Evolutionary conservation across 2,329 filamentous ascomycete species (phyloP).

Genomic region (Tolypocladium tropicale): DNA sequence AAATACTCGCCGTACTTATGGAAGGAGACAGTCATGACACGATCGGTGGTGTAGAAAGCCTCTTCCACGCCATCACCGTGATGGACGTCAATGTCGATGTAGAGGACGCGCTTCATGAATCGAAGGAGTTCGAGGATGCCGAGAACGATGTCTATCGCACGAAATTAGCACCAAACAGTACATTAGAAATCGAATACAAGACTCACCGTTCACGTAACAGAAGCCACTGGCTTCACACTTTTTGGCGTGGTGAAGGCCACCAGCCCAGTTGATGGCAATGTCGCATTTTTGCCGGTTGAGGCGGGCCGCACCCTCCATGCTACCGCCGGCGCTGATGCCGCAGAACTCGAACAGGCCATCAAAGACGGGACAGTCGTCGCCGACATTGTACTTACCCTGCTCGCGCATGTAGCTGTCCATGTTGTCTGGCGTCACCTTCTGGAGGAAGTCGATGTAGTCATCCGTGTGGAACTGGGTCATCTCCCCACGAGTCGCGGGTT

Average conservation of each 20-base stretch:
- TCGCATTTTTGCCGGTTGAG: slow-evolving; percentile 87
- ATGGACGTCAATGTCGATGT: slow-evolving; percentile 93
- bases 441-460: slow-evolving; percentile 92
- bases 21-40: slow-evolving; percentile 87
- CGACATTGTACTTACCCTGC: slow-evolving; percentile 87
- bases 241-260: slow-evolving; percentile 93
- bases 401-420: slow-evolving; percentile 91
- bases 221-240: slow-evolving; percentile 95
- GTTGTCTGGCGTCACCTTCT: slow-evolving; percentile 94
- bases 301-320: slow-evolving; percentile 84
- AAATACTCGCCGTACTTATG: slow-evolving; percentile 98
- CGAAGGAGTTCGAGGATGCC: slow-evolving; percentile 87
- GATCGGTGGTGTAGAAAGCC: slow-evolving; percentile 85
- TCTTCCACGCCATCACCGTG: slow-evolving; percentile 91
- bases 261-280: slow-evolving; percentile 97
- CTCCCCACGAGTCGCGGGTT: slow-evolving; percentile 79
- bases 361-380: slow-evolving; percentile 95
- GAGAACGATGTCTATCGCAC: slow-evolving; percentile 72
- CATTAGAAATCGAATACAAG: too few relatives aligned
- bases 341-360: slow-evolving; percentile 97
- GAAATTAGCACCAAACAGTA: neutral
- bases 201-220: slow-evolving; percentile 91
- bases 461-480: slow-evolving; percentile 90
- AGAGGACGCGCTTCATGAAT: slow-evolving; percentile 88
- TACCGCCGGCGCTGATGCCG: slow-evolving; percentile 86